phyloP scores from a whole-genome alignment of 2,329 filamentous ascomycete species.

The Penicillium sp. region DNA sequence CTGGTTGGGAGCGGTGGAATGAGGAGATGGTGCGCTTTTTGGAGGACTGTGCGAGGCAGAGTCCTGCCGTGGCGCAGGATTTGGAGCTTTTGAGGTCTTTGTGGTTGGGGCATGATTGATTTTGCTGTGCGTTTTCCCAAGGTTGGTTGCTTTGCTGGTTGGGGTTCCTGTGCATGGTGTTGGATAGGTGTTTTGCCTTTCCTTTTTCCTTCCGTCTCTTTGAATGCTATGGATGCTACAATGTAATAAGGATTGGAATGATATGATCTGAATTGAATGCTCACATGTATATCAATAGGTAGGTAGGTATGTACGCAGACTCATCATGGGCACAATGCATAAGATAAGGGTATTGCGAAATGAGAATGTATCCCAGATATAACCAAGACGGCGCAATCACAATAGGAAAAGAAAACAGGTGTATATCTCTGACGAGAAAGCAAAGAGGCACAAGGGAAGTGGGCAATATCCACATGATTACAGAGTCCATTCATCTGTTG shows the following conservation, averaged over 20 bases:
- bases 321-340: neutral
- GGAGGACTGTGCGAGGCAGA: conserved; percentile 36
- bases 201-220: neutral
- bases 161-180: conserved; percentile 3
- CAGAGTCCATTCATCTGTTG: conserved; percentile 74
- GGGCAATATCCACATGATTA: conserved; percentile 31
- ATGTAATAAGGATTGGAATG: neutral
- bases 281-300: neutral
- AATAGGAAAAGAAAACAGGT: neutral
- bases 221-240: neutral
- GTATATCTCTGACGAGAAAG: neutral
- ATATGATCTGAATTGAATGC: neutral
- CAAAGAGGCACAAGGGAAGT: neutral
- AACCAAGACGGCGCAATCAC: neutral
- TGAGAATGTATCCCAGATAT: neutral
- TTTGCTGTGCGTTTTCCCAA: neutral
- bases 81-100: conserved; percentile 35
- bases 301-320: neutral
- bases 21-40: conserved; percentile 41
- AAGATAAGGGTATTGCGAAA: conserved; percentile 11
- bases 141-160: neutral
- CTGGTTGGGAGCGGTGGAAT: conserved; percentile 41
- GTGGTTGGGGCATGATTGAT: conserved; percentile 18
- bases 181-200: neutral
- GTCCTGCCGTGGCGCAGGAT: conserved; percentile 40